Evolutionary conservation across 163 green algal genomes (phyloP).

Genomic region (Prototheca wickerhamii): DNA sequence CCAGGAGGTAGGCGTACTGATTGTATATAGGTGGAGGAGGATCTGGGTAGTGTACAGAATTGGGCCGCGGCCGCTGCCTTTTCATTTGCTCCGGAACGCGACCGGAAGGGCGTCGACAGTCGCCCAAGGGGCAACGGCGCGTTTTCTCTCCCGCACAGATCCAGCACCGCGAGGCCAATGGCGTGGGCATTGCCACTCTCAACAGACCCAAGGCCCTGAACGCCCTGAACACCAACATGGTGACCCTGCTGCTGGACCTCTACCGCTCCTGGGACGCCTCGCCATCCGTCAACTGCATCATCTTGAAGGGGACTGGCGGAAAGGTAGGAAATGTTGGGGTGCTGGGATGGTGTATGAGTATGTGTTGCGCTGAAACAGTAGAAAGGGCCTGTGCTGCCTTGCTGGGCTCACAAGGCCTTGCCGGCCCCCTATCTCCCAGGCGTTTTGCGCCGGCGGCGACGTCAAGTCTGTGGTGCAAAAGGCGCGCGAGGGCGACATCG

Average conservation of each 20-base stretch:
- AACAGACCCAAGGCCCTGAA: slow-evolving; percentile 56
- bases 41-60: too few species aligned
- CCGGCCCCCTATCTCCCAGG: slow-evolving; percentile 24
- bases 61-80: too few species aligned
- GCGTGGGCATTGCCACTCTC: slow-evolving; percentile 9
- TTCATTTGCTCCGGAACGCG: too few species aligned
- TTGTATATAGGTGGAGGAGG: too few species aligned
- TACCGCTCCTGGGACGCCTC: slow-evolving; percentile 34
- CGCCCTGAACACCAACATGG: slow-evolving; percentile 62
- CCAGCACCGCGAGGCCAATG: slow-evolving; percentile 1
- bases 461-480: slow-evolving; percentile 61
- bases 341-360: background rate
- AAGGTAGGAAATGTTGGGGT: slow-evolving; percentile 34
- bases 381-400: background rate
- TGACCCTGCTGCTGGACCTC: slow-evolving; percentile 29
- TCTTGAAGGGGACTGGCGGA: slow-evolving; percentile 49
- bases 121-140: too few species aligned
- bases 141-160: too few species aligned
- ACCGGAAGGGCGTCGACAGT: too few species aligned
- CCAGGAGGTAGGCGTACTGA: too few species aligned
- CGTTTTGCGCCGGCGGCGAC: slow-evolving; percentile 80
- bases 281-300: slow-evolving; percentile 31
- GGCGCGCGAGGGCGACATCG: slow-evolving; percentile 19
- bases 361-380: background rate
- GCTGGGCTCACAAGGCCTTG: background rate